Percentiles rank a stretch among this genome's conserved stretches.
Conservation (phyloP, 2,329 filamentous ascomycete genomes). For the Fusarium brevicatenulatum region DNA sequence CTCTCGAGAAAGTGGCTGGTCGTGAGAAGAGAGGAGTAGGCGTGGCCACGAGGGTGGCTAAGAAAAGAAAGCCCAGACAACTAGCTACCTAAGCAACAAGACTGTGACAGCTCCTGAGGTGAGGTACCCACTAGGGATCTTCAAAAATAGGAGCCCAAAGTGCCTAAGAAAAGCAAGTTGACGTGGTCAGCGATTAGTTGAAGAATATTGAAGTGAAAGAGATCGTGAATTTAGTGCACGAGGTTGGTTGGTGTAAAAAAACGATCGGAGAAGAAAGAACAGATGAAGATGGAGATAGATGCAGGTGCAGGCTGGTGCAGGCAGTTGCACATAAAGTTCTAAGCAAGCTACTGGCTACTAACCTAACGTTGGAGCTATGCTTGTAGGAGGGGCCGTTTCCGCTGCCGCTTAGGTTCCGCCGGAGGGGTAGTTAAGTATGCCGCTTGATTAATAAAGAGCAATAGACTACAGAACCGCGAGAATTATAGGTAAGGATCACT, state of each 20-base stretch:
- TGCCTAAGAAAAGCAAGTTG: neutral
- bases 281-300: conserved; percentile 32
- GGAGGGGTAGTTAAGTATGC: conserved; percentile 12
- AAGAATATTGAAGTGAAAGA: neutral
- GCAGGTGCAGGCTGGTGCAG: conserved; percentile 15
- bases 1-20: conserved; percentile 29
- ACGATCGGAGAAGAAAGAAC: conserved; percentile 16
- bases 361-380: conserved; percentile 11
- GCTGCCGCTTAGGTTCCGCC: neutral
- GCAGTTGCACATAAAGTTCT: conserved; percentile 18
- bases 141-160: neutral
- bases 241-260: conserved; percentile 22
- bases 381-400: conserved; percentile 14
- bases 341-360: conserved; percentile 7
- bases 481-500: neutral
- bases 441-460: neutral
- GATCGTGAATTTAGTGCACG: conserved; percentile 2
- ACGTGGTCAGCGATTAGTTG: neutral
- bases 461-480: no score
- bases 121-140: conserved; percentile 9
- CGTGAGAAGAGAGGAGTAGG: conserved; percentile 17
- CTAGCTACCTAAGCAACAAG: neutral
- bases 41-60: conserved; percentile 4
- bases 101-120: conserved; percentile 10
- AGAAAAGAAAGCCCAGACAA: conserved; percentile 14